Conservation (phyloP, 176 grass and related monocot species). For the Musa troglodytarum region DNA sequence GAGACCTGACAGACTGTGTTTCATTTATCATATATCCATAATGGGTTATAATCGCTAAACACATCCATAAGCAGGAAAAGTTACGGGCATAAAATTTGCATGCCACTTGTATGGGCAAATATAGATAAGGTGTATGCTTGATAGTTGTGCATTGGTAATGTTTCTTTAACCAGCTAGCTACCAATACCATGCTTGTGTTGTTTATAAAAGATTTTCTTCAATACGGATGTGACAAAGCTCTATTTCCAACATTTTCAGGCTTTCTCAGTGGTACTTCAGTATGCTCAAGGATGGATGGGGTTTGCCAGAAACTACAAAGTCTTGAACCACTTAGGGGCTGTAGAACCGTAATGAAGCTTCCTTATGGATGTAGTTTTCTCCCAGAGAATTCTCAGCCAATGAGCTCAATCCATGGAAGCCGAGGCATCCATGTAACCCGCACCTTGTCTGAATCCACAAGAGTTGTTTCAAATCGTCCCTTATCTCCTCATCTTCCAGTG, state of each 20-base stretch:
- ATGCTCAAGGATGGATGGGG: not conserved
- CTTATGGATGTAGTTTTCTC: not conserved
- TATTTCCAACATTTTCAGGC: not conserved
- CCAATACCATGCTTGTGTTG: not conserved
- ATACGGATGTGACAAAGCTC: not conserved
- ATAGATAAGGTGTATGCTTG: too few relatives aligned
- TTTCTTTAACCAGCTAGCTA: not conserved
- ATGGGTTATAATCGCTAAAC: too few relatives aligned
- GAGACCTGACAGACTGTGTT: too few relatives aligned
- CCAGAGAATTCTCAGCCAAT: not conserved
- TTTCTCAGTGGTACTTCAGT: conserved; percentile 3
- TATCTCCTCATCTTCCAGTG: conserved; percentile 24
- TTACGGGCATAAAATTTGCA: too few relatives aligned
- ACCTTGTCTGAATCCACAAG: not conserved
- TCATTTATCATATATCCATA: too few relatives aligned
- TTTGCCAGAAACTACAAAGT: conserved; percentile 1
- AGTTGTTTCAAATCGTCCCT: conserved; percentile 10
- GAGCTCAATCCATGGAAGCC: conserved; percentile 1
- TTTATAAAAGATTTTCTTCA: not conserved
- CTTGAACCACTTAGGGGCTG: not conserved
- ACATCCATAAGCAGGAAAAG: too few relatives aligned
- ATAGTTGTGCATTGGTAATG: not conserved
- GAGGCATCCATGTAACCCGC: conserved; percentile 12
- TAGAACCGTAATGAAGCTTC: not conserved
- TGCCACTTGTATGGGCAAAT: too few relatives aligned